phyloP scores from a whole-genome alignment of 306 rosid species.

The Vigna trinervia region DNA sequence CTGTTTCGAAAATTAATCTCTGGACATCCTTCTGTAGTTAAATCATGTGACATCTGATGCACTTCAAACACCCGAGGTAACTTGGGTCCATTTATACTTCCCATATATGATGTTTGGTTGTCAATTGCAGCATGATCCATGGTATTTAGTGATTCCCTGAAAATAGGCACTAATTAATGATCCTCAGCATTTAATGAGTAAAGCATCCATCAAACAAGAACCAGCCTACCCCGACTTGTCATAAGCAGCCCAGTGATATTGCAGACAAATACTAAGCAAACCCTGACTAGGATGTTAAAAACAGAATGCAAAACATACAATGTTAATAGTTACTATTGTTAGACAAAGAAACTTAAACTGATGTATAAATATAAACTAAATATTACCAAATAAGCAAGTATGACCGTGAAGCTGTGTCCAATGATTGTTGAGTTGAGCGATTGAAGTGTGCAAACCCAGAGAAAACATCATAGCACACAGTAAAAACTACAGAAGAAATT shows the following conservation, averaged over 20 bases:
- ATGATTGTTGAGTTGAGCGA: constrained; percentile 64
- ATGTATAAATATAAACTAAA: not conserved
- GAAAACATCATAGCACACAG: constrained; percentile 72
- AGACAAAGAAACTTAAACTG: constrained; percentile 11
- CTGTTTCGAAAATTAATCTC: constrained; percentile 37
- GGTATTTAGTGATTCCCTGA: constrained; percentile 53
- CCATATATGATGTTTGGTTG: constrained; percentile 45
- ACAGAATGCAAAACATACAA: constrained; percentile 18
- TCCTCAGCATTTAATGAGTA: not conserved
- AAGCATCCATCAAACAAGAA: constrained; percentile 16
- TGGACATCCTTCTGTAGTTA: constrained; percentile 32
- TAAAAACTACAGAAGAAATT: constrained; percentile 56
- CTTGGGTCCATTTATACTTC: constrained; percentile 48
- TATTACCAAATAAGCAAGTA: constrained; percentile 70
- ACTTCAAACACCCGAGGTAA: constrained; percentile 47
- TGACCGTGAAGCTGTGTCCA: constrained; percentile 54
- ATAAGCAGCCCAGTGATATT: constrained; percentile 72
- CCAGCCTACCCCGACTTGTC: constrained; percentile 60
- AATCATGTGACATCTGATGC: constrained; percentile 37
- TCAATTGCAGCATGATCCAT: constrained; percentile 49
- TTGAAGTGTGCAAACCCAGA: constrained; percentile 72
- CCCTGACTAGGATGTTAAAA: constrained; percentile 57
- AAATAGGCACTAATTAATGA: not conserved
- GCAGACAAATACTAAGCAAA: constrained; percentile 66
- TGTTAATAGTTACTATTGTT: constrained; percentile 24